Percentiles rank a stretch among this genome's conserved stretches.
These are phyloP conservation scores for Fusarium ambrosium DNA, from an alignment of 2,329 filamentous ascomycete genomes.

Conservation along the genomic window DNA sequence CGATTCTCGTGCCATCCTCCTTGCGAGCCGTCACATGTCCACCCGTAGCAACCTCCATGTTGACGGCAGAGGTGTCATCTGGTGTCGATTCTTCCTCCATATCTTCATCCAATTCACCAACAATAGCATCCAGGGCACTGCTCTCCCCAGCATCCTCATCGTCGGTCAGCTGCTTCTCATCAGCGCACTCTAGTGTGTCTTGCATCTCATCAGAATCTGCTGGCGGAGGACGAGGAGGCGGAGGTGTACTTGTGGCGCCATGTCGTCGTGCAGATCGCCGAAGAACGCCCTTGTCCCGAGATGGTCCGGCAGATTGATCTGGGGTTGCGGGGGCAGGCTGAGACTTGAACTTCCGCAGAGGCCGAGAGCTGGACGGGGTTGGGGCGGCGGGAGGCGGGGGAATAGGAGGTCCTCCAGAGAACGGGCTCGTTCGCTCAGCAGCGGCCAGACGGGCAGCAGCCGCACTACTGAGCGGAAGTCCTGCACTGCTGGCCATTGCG, in stretches of 20 bases:
- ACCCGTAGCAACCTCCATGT: slow-evolving; percentile 87
- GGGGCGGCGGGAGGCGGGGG: slow-evolving; percentile 54
- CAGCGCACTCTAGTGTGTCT: slow-evolving; percentile 88
- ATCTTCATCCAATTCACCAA: slow-evolving; percentile 91
- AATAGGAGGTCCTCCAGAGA: slow-evolving; percentile 54
- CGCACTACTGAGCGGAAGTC: slow-evolving; percentile 66
- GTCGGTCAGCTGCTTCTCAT: slow-evolving; percentile 86
- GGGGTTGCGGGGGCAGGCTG: slow-evolving; percentile 62
- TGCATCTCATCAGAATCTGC: slow-evolving; percentile 73
- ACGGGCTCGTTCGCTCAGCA: slow-evolving; percentile 58
- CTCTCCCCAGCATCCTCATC: slow-evolving; percentile 77
- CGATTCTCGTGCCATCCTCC: slow-evolving; percentile 89
- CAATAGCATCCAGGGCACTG: slow-evolving; percentile 83
- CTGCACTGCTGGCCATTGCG: slow-evolving; percentile 80
- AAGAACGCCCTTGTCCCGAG: slow-evolving; percentile 69
- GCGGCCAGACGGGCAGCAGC: slow-evolving; percentile 59
- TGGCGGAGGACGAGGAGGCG: slow-evolving; percentile 65
- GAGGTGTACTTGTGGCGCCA: slow-evolving; percentile 64
- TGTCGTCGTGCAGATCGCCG: slow-evolving; percentile 76
- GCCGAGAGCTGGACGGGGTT: slow-evolving; percentile 60
- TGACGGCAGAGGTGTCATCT: slow-evolving; percentile 87
- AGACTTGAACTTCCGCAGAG: slow-evolving; percentile 61
- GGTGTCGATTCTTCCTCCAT: slow-evolving; percentile 75
- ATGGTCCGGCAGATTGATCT: slow-evolving; percentile 61
- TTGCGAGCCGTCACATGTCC: slow-evolving; percentile 92